Base-by-base conservation (phyloP, 2,329 filamentous ascomycete species). In the Fusarium torreyae region DNA sequence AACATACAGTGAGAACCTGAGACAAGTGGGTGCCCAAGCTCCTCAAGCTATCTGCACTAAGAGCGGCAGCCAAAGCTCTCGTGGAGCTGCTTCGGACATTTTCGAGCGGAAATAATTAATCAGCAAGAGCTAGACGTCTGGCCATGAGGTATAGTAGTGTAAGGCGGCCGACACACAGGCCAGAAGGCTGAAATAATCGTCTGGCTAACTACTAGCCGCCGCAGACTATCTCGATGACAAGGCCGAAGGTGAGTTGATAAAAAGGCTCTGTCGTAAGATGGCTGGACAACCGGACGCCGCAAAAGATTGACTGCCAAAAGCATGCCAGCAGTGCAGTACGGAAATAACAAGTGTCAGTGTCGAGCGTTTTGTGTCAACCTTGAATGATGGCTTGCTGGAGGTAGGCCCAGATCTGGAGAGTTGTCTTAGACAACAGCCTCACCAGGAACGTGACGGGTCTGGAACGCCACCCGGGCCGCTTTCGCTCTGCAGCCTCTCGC, bases 341-440 rank as follows among this genome's bases (percentile, higher is more conserved):
- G 4, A n/a, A 39, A 15, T 26, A 5, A 15, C 3, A 44, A 13
- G 13, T 1, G 11, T 4, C 11, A n/a, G 1, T 48, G 61, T 39
- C 31, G 13, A 39, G n/a, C 36, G 17, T 36, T 48, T 65, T 65
- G 33, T 53, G 53, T 60, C 61, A 15, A 34, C 45, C 31, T n/a
- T 9, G 7, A n/a, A 18, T 14, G 28, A 49, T 34, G 42, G 46
- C 61, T 51, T 36, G n/a, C 13, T n/a, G 14, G 20, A 14, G 1
- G 24, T 1, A 31, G 40, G 66, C 18, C 46, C 53, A 51, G 66
- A 57, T 53, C 39, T n/a, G 31, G 42, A 24, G 13, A 36, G 9
- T n/a, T 43, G 34, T 57, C 63, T 64, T 18, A 69, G 63, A 70
- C 43, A 53, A 24, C 15, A 42, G 38, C 26, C 17, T 18, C 9